phyloP scores from a whole-genome alignment of 352 stramenopile genomes.

The Phytophthora kernoviae region DNA sequence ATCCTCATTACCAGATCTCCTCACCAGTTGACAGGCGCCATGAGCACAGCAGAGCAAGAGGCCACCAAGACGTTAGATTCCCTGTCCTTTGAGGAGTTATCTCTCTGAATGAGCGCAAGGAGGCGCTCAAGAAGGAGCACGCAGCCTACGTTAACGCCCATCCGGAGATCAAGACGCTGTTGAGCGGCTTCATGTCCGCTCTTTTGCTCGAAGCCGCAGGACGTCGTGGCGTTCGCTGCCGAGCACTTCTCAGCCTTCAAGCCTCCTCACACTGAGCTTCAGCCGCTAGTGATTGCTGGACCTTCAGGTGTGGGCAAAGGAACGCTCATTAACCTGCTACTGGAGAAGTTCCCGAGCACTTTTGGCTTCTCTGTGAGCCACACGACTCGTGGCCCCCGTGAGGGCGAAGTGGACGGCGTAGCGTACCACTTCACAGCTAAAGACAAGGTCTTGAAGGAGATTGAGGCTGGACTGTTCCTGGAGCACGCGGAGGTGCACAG shows the following conservation, averaged over 20 bases:
- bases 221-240: constrained; percentile 82
- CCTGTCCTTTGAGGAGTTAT: constrained; percentile 86
- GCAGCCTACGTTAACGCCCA: constrained; percentile 80
- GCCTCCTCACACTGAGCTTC: constrained; percentile 53
- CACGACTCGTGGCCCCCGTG: constrained; percentile 94
- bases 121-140: constrained; percentile 87
- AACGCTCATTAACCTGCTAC: constrained; percentile 94
- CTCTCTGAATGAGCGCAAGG: constrained; percentile 88
- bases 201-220: constrained; percentile 86
- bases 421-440: constrained; percentile 98
- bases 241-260: constrained; percentile 83
- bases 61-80: constrained; percentile 64
- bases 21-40: constrained; percentile 1
- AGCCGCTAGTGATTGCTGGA: constrained; percentile 91
- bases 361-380: constrained; percentile 98
- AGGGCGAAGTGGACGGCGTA: constrained; percentile 95
- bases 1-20: neutral
- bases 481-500: constrained; percentile 98
- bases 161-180: constrained; percentile 90
- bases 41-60: constrained; percentile 34
- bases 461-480: constrained; percentile 95
- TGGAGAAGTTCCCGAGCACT: constrained; percentile 78
- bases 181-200: constrained; percentile 87
- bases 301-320: constrained; percentile 95
- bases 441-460: constrained; percentile 93